Percentiles rank a stretch among this genome's conserved stretches.
These are phyloP conservation scores for Pseudodiploospora longispora DNA, from an alignment of 2,329 filamentous ascomycete genomes.

Conservation along the genomic window DNA sequence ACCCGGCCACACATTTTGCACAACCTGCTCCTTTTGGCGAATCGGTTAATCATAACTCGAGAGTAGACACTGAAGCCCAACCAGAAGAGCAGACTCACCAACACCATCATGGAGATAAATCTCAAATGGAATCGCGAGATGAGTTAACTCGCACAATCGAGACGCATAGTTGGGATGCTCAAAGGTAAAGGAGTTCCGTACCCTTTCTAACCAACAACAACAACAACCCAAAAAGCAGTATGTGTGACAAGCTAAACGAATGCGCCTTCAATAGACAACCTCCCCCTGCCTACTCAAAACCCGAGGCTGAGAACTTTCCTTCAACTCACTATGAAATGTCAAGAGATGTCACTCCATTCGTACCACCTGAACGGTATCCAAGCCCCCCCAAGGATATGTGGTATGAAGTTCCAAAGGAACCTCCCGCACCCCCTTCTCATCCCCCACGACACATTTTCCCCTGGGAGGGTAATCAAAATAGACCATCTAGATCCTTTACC, in stretches of 20 bases:
- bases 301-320: constrained; percentile 81
- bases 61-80: too few relatives aligned
- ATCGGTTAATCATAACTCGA: too few relatives aligned
- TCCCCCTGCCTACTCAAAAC: constrained; percentile 59
- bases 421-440: constrained; percentile 44
- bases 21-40: too few relatives aligned
- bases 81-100: too few relatives aligned
- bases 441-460: constrained; percentile 71
- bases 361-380: constrained; percentile 63
- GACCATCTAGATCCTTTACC: constrained; percentile 54
- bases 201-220: neutral
- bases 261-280: constrained; percentile 42
- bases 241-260: constrained; percentile 3
- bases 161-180: constrained; percentile 44
- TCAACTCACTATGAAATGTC: constrained; percentile 77
- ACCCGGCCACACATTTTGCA: too few relatives aligned
- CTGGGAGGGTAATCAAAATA: constrained; percentile 68
- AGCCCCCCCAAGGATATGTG: constrained; percentile 83
- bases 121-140: too few relatives aligned
- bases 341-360: constrained; percentile 63
- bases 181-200: constrained; percentile 32
- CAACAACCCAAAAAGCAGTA: too few relatives aligned
- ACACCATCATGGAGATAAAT: too few relatives aligned
- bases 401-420: constrained; percentile 68
- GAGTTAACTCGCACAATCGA: neutral